These are phyloP conservation scores for Monilinia aucupariae DNA, from an alignment of 2,329 filamentous ascomycete genomes.

Conservation along the genomic window DNA sequence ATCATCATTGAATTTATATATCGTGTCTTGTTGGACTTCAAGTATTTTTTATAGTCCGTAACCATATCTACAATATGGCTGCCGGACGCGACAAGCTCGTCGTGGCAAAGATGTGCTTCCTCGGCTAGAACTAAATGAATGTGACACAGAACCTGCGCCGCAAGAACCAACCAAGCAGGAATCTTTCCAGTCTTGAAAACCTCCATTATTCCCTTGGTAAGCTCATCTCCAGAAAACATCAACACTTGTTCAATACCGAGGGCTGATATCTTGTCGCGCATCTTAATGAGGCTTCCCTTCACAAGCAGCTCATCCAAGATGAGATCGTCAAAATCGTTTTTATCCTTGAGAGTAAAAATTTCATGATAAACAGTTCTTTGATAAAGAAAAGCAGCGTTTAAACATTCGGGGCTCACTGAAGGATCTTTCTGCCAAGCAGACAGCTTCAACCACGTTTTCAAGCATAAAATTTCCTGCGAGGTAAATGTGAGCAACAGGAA, in stretches of 20 bases:
- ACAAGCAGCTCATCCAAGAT: background rate
- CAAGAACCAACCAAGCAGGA: slow-evolving; percentile 31
- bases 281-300: background rate
- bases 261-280: too few species aligned
- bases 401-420: background rate
- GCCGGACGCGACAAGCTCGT: too few species aligned
- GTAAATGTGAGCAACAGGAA: background rate
- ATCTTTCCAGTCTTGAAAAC: slow-evolving; percentile 26
- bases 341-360: background rate
- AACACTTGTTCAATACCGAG: too few species aligned
- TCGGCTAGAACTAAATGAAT: slow-evolving; percentile 34
- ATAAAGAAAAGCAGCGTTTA: rapidly evolving
- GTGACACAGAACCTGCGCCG: slow-evolving; percentile 33
- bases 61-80: too few species aligned
- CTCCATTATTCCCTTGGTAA: slow-evolving; percentile 30
- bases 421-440: background rate
- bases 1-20: too few species aligned
- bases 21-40: too few species aligned
- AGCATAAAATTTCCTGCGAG: background rate
- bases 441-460: background rate
- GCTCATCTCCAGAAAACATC: slow-evolving; percentile 24
- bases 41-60: too few species aligned
- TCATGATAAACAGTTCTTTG: background rate
- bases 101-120: slow-evolving; percentile 18
- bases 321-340: background rate